These are phyloP conservation scores for Bidens hawaiensis DNA, from an alignment of 140 eudicot genomes.

Conservation along the genomic window DNA sequence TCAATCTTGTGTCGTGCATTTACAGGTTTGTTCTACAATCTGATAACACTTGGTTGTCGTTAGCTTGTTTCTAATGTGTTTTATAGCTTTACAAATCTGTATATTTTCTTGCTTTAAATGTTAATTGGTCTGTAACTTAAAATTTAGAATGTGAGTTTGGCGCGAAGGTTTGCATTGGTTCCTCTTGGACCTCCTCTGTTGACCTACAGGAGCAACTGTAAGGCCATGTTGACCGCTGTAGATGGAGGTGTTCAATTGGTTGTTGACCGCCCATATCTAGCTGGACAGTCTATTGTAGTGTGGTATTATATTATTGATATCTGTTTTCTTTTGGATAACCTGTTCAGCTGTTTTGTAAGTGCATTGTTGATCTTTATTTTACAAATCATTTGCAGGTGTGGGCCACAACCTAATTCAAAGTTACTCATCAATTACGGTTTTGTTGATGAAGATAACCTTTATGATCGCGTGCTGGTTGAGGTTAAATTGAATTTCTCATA, in stretches of 20 bases:
- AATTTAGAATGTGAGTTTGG: constrained; percentile 88
- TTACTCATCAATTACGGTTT: constrained; percentile 90
- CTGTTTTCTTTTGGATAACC: constrained; percentile 14
- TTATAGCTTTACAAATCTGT: not conserved
- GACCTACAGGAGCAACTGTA: constrained; percentile 88
- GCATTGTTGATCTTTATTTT: not conserved
- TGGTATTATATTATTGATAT: constrained; percentile 74
- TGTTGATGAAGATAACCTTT: constrained; percentile 87
- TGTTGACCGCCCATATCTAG: constrained; percentile 84
- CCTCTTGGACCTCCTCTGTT: constrained; percentile 97
- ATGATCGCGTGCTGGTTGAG: constrained; percentile 75
- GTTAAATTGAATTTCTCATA: constrained; percentile 30
- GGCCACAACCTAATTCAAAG: constrained; percentile 95
- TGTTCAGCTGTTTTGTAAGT: not conserved
- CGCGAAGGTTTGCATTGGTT: constrained; percentile 98
- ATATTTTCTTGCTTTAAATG: not conserved
- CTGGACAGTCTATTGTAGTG: constrained; percentile 84
- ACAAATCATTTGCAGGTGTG: constrained; percentile 61
- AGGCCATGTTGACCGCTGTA: constrained; percentile 91
- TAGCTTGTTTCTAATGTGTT: not conserved
- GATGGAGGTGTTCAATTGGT: constrained; percentile 88
- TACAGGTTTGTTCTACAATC: constrained; percentile 61
- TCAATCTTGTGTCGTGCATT: constrained; percentile 96
- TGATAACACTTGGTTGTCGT: constrained; percentile 3
- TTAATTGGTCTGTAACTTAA: not conserved